Evolutionary conservation across 2,329 filamentous ascomycete genomes (phyloP).

Genomic region (Byssothecium circinans): DNA sequence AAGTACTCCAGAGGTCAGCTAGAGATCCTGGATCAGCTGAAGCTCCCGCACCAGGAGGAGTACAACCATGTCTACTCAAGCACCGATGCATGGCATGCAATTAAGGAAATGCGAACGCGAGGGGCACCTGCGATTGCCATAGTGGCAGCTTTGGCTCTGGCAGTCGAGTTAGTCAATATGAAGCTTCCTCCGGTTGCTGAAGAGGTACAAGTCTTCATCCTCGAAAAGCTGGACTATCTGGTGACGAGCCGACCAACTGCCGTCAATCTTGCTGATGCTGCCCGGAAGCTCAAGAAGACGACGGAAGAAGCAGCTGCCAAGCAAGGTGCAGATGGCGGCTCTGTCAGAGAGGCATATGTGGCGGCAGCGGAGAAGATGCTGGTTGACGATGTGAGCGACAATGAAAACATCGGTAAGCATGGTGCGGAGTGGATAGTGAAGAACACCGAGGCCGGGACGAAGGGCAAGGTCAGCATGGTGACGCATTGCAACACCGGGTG

Average conservation of each 20-base stretch:
- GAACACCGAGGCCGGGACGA: constrained; percentile 56
- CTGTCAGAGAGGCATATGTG: constrained; percentile 72
- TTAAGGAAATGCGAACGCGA: constrained; percentile 76
- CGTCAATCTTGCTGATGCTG: constrained; percentile 91
- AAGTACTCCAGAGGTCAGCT: constrained; percentile 72
- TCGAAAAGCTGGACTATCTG: constrained; percentile 79
- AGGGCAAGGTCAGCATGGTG: constrained; percentile 71
- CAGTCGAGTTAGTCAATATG: constrained; percentile 74
- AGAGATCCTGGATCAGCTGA: constrained; percentile 80
- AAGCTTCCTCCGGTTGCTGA: constrained; percentile 57
- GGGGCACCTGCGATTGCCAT: constrained; percentile 96
- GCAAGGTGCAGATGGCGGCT: constrained; percentile 49
- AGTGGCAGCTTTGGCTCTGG: constrained; percentile 86
- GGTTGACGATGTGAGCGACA: constrained; percentile 82
- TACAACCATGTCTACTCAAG: constrained; percentile 72
- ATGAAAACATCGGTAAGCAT: constrained; percentile 78
- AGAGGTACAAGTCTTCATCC: constrained; percentile 68
- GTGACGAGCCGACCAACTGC: constrained; percentile 89
- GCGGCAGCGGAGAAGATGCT: constrained; percentile 83
- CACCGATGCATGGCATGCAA: constrained; percentile 79
- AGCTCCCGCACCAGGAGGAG: constrained; percentile 75
- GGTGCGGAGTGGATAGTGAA: constrained; percentile 81
- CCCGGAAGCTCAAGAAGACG: constrained; percentile 71
- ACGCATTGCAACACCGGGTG: constrained; percentile 98
- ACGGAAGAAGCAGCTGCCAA: constrained; percentile 56